Conservation (phyloP, 2,329 filamentous ascomycete species). For the Beauveria sp. region DNA sequence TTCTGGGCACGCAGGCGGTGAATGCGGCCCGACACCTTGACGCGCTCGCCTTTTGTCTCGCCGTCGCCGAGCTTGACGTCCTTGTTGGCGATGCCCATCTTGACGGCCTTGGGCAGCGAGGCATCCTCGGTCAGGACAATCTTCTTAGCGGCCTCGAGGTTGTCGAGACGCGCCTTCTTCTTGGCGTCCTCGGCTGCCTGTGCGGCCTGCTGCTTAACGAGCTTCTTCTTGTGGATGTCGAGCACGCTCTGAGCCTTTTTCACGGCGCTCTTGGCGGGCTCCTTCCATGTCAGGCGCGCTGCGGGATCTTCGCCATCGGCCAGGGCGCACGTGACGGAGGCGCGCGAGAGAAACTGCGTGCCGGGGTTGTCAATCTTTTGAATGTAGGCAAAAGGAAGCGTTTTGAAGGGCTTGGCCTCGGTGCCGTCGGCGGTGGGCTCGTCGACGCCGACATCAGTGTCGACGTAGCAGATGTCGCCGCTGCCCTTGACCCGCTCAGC, state of each 20-base stretch:
- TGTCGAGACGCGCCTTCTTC: conserved; percentile 58
- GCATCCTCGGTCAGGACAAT: conserved; percentile 61
- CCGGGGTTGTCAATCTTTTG: conserved; percentile 53
- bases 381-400: conserved; percentile 68
- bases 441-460: conserved; percentile 72
- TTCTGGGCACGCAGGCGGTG: conserved; percentile 77
- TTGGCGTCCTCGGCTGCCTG: conserved; percentile 66
- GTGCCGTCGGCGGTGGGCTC: conserved; percentile 59
- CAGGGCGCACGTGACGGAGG: conserved; percentile 55
- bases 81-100: conserved; percentile 69
- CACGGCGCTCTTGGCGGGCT: conserved; percentile 71
- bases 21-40: conserved; percentile 73
- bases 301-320: conserved; percentile 56
- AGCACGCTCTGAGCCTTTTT: conserved; percentile 76
- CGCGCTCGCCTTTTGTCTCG: conserved; percentile 58
- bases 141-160: conserved; percentile 69
- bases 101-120: conserved; percentile 64
- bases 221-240: conserved; percentile 76
- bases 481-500: conserved; percentile 41
- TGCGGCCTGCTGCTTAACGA: conserved; percentile 66
- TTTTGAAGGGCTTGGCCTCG: conserved; percentile 72
- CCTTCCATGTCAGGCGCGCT: conserved; percentile 66
- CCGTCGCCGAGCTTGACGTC: conserved; percentile 53
- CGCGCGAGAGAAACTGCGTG: conserved; percentile 59
- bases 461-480: conserved; percentile 57